phyloP scores from a whole-genome alignment of 2,329 filamentous ascomycete genomes.

The Colletotrichum horii region DNA sequence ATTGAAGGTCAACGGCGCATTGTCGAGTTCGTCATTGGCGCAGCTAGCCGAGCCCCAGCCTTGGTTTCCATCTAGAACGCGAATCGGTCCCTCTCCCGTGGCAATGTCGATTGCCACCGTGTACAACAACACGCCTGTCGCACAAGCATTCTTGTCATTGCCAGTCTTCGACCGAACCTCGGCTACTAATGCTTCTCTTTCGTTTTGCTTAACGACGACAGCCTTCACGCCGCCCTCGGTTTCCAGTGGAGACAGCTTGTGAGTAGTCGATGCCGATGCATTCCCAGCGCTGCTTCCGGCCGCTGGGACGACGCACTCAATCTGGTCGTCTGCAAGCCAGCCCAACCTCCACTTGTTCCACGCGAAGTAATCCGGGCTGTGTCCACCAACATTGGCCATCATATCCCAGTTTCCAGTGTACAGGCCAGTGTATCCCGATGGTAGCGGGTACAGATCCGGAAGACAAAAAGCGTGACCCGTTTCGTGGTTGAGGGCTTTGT shows the following conservation, averaged over 20 bases:
- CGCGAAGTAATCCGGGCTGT: conserved; percentile 39
- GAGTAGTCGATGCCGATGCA: conserved; percentile 24
- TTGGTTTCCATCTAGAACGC: conserved; percentile 36
- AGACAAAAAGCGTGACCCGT: conserved; percentile 43
- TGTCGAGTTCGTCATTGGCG: conserved; percentile 32
- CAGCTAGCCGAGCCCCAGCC: conserved; percentile 28
- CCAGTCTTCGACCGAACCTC: conserved; percentile 32
- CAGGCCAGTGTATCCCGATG: conserved; percentile 27
- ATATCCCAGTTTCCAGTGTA: conserved; percentile 41
- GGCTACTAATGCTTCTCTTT: conserved; percentile 31
- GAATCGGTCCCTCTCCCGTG: conserved; percentile 34
- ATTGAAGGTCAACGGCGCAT: conserved; percentile 30
- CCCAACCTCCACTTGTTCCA: conserved; percentile 45
- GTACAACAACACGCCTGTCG: conserved; percentile 39
- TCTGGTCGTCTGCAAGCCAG: conserved; percentile 36
- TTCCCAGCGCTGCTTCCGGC: background rate
- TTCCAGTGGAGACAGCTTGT: conserved; percentile 29
- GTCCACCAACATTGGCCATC: conserved; percentile 39
- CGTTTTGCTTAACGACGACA: conserved; percentile 30
- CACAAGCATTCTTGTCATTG: conserved; percentile 31
- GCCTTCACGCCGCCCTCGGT: conserved; percentile 27
- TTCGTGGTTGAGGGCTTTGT: conserved; percentile 41
- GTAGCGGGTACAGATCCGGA: conserved; percentile 39
- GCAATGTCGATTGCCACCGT: conserved; percentile 32
- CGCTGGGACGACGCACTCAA: conserved; percentile 33